Evolutionary conservation across 1,139 yeast species (phyloP).

Genomic region (Chernovozyma sophiae-reginae): DNA sequence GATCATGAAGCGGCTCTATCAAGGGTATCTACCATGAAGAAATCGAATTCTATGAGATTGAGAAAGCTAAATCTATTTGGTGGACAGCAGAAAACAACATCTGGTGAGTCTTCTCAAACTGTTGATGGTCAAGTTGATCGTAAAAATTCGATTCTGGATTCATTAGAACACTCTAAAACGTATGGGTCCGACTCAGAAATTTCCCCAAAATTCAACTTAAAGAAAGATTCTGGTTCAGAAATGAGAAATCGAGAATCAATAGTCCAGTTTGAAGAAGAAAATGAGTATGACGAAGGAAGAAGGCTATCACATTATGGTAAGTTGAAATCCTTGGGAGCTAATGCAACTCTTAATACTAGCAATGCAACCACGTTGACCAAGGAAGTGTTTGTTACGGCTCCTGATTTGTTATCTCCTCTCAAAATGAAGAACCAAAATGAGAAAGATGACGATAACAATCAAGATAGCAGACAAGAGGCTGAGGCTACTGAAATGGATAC

Average conservation of each 20-base stretch:
- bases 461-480: no score
- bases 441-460: neutral
- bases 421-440: neutral
- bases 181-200: neutral
- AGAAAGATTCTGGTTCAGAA: neutral
- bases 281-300: slow-evolving; percentile 12
- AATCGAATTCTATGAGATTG: slow-evolving; percentile 40
- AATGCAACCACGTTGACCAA: slow-evolving; percentile 18
- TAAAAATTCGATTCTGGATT: neutral
- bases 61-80: slow-evolving; percentile 33
- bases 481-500: no score
- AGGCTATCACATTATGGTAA: slow-evolving; percentile 13
- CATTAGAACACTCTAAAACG: neutral
- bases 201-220: neutral
- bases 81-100: neutral
- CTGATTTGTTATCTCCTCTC: neutral
- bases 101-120: neutral
- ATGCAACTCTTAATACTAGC: slow-evolving; percentile 12
- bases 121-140: neutral
- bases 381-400: slow-evolving; percentile 33
- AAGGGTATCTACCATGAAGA: slow-evolving; percentile 37
- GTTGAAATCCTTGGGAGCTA: slow-evolving; percentile 19
- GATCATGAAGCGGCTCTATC: slow-evolving; percentile 26
- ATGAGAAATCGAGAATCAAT: slow-evolving; percentile 14
- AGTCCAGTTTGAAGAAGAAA: slow-evolving; percentile 15